Base-by-base conservation (phyloP, 164 flowering plant genomes). In the Piper betle region DNA sequence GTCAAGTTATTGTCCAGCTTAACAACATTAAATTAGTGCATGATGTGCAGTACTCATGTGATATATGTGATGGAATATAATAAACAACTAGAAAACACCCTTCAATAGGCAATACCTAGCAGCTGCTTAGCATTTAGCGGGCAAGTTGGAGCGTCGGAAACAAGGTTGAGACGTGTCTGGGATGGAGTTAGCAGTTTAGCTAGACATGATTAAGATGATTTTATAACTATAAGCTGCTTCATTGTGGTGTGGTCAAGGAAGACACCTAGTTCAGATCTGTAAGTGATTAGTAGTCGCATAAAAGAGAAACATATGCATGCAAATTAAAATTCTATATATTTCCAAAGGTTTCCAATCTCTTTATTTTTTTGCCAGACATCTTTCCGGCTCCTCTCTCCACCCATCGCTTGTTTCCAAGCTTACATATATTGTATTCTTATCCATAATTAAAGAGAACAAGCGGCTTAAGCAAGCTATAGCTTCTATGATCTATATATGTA, bases 91-190 rank as follows among this genome's bases (percentile, higher is more conserved):
- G 9, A 15, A 6, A 46, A 6, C 15, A 46, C 15, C 15, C 7
- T 46, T 46, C 52, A 46, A 46, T 46, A 53, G 19, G 19, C 16
- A 15, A 53, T 53, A 53, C 55, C 4, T 55, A 55, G 11, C 25
- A 55, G 58, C 3, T 33, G 58, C 38, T 55, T 16, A 20, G 58
- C 6, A 33, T 55, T n/a, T 39, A 55, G 58, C 33, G 58, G 38
- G 60, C 16, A 58, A 39, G 60, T 17, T 58, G 60, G 60, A 58
- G 13, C 43, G 18, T 33, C 43, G 60, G 60, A 58, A 58, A 58
- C 60, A 58, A 58, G 18, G 60, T 11, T 38, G 18, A 39, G 46
- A 46, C 4, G 60, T 58, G 60, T 58, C 60, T 38, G 60, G 19
- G 25, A 17, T 38, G 15, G 39, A 58, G 42, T 37, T 39, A 58